Percentiles rank a stretch among this genome's conserved stretches.
phyloP scores from a whole-genome alignment of 805 yeast genomes.

The Saturnispora halmiae region DNA sequence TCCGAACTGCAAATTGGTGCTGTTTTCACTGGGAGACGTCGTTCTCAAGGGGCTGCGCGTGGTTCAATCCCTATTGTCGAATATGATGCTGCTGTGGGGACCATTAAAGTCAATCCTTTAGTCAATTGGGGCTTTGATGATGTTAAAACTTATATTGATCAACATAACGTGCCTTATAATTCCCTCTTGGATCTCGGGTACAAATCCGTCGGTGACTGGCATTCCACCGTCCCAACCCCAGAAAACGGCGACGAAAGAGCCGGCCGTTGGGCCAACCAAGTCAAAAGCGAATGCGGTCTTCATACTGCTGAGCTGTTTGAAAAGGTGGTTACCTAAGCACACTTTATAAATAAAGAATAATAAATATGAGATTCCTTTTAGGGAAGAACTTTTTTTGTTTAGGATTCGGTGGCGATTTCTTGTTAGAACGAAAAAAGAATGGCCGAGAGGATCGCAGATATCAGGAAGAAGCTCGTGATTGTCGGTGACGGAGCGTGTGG shows the following conservation, averaged over 20 bases:
- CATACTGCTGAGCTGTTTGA: constrained; percentile 75
- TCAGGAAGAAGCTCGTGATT: constrained; percentile 78
- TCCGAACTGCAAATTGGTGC: constrained; percentile 63
- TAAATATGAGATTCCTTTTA: background rate
- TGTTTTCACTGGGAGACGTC: constrained; percentile 85
- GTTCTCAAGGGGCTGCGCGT: constrained; percentile 83
- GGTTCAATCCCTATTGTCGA: constrained; percentile 66
- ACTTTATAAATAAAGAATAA: no score
- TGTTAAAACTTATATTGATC: constrained; percentile 61
- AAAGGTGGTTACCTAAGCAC: constrained; percentile 33
- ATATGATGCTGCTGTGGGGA: constrained; percentile 56
- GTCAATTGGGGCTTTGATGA: constrained; percentile 72
- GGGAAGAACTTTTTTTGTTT: background rate
- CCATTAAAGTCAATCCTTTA: constrained; percentile 82
- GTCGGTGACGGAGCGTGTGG: constrained; percentile 99
- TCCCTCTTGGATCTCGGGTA: constrained; percentile 78
- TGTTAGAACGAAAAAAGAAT: no score
- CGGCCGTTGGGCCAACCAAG: constrained; percentile 94
- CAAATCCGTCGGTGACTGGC: constrained; percentile 91
- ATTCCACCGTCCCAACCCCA: constrained; percentile 78
- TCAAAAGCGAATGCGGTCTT: constrained; percentile 92
- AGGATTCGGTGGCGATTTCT: no score
- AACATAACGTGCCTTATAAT: constrained; percentile 74
- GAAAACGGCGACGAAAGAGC: constrained; percentile 94
- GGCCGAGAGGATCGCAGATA: constrained; percentile 45